Evolutionary conservation across 2,329 filamentous ascomycete species (phyloP).

Genomic region (Dryadomyces quercus-mongolicae): DNA sequence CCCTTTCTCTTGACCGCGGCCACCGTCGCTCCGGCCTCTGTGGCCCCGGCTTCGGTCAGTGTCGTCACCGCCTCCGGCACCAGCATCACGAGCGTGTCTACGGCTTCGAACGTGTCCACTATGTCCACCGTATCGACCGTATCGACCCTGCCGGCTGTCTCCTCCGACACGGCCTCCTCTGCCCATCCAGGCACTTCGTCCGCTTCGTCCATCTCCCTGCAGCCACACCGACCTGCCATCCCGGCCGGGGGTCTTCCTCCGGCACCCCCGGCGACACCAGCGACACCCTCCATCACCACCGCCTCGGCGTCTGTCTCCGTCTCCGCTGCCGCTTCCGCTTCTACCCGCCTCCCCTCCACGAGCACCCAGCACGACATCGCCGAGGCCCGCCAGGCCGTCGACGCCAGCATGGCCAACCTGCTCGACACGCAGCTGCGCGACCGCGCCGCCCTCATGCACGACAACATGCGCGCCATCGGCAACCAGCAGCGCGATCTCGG

Average conservation of each 20-base stretch:
- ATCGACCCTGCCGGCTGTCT: neutral
- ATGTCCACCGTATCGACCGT: neutral
- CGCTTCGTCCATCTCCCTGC: no score
- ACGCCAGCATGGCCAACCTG: conserved; percentile 55
- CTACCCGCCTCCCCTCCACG: conserved; percentile 25
- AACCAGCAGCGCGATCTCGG: conserved; percentile 56
- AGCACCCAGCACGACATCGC: conserved; percentile 35
- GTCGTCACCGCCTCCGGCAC: neutral
- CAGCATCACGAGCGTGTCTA: neutral
- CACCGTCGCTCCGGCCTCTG: neutral
- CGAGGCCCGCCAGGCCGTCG: conserved; percentile 45
- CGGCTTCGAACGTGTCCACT: neutral
- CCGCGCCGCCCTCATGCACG: conserved; percentile 57
- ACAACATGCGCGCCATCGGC: conserved; percentile 51
- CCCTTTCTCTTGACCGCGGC: neutral
- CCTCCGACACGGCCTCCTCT: neutral
- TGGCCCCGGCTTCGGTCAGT: neutral
- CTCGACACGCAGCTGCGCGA: conserved; percentile 56
- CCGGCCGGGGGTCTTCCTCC: neutral
- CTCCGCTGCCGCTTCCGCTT: conserved; percentile 13
- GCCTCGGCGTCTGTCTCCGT: neutral
- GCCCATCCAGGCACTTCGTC: no score
- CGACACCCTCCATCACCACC: neutral
- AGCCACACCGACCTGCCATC: neutral
- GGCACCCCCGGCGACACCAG: neutral